A percentile compares a stretch with the other conserved stretches of the same genome.
phyloP scores from a whole-genome alignment of 2,329 filamentous ascomycete species.

The Diaporthe velutina region DNA sequence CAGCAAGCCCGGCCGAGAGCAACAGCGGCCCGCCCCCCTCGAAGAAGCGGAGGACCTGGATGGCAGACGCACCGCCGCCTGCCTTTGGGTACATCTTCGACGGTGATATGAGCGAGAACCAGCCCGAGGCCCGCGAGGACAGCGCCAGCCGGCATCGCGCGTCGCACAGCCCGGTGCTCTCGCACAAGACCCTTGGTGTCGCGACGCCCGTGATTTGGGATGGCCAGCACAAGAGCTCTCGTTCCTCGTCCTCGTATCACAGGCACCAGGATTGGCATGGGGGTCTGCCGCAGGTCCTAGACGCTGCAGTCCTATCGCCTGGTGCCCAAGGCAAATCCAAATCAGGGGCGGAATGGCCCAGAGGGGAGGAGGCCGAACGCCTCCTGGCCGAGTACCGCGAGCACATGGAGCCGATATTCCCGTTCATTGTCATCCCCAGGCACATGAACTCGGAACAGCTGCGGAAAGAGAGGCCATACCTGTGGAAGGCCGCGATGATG shows the following conservation, averaged over 20 bases:
- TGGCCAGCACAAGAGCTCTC: background rate
- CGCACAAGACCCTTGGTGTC: conserved; percentile 7
- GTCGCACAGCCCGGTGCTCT: background rate
- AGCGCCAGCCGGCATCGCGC: background rate
- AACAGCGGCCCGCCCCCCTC: background rate
- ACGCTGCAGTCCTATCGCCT: background rate
- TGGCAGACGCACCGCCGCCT: background rate
- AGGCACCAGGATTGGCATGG: background rate
- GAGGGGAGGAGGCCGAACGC: conserved; percentile 54
- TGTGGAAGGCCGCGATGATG: conserved; percentile 66
- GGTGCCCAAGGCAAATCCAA: background rate
- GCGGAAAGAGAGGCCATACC: conserved; percentile 54
- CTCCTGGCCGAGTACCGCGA: conserved; percentile 54
- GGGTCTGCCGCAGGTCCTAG: background rate
- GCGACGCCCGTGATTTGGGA: conserved; percentile 14
- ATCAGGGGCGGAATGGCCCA: conserved; percentile 47
- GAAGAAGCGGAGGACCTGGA: background rate
- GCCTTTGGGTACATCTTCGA: conserved; percentile 15
- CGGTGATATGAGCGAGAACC: background rate
- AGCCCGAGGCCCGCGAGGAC: background rate
- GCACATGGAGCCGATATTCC: conserved; percentile 54
- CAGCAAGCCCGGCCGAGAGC: background rate
- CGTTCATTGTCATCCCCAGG: conserved; percentile 59
- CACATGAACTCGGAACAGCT: conserved; percentile 53
- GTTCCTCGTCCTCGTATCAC: background rate